phyloP scores from a whole-genome alignment of 2,329 filamentous ascomycete species.

The Cercospora berteroae region DNA sequence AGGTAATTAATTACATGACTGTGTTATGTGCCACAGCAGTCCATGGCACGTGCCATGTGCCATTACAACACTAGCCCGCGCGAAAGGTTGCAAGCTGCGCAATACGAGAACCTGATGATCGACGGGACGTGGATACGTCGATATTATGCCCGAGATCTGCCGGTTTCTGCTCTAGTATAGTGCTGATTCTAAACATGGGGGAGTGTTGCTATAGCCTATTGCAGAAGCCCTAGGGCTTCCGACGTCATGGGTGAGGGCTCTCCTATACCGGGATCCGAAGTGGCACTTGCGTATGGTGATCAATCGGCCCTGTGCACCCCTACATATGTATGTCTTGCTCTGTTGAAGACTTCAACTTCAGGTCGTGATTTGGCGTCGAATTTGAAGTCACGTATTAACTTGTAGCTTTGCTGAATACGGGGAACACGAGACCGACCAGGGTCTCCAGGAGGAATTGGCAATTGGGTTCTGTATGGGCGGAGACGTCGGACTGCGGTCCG shows the following conservation, averaged over 20 bases:
- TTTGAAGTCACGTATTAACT: background rate
- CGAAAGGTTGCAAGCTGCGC: background rate
- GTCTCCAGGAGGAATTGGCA: background rate
- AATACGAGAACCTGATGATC: background rate
- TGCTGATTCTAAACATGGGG: background rate
- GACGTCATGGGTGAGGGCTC: background rate
- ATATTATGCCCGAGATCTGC: conserved; percentile 1
- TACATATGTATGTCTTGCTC: background rate
- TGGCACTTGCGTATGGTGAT: background rate
- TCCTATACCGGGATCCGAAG: background rate
- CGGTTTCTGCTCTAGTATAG: background rate
- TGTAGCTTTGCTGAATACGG: background rate
- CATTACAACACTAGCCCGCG: no score
- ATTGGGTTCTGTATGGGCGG: background rate
- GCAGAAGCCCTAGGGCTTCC: background rate
- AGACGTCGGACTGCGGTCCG: background rate
- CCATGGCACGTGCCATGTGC: no score
- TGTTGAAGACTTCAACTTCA: background rate
- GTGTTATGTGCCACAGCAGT: no score
- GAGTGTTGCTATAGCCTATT: background rate
- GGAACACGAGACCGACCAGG: background rate
- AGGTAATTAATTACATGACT: no score
- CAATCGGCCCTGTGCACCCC: background rate
- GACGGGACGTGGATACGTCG: background rate
- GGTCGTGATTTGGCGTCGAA: background rate